Base-by-base conservation (phyloP, 805 yeast species). In the Wickerhamiella australiensis region DNA sequence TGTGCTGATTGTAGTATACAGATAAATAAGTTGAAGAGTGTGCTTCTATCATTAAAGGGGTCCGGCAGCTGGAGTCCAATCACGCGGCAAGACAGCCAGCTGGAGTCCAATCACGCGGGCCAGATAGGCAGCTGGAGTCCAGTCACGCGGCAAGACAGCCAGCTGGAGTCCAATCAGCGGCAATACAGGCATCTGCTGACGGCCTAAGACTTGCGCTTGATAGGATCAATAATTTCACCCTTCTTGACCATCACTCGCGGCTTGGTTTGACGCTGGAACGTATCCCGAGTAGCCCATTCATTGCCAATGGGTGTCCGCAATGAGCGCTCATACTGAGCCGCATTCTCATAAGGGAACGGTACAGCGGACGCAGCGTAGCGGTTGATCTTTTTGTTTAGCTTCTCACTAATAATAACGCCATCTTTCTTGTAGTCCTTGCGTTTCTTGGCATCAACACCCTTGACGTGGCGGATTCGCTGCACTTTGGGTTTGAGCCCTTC, bases 241-340 rank as follows among this genome's bases (percentile, higher is more conserved):
- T 85, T 85, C 65, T 86, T 88, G 45, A 85, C 81, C 53, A 85
- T 73, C 37, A 92, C 80, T 59, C 84, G 75, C 38, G 98, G 97
- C 78, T 84, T 87, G 46, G 92, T 85, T 57, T 85, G 70, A 62
- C 78, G 78, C 69, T 87, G 95, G 69, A 84, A 92, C 3, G 95
- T 79, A 49, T 79, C 82, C 61, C 85, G 79, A 5, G 94, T 77
- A 7, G 90, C 80, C 97, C 97, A 92, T 67, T 92, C 95, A 65
- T 85, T 94, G 22, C 97, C 97, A 53, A 92, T 71, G n/a, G 97
- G 96, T 86, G 86, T 82, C 62, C 95, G 77, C 60, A 92, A 71
- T 4, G 95, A 79, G 62, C 95, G 77, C 66, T 92, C 98, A 65
- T 92, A 92, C 67, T 92, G 97, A 63, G 87, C 97, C 63, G 81